Evolutionary conservation across 1,284 basidiomycete species (phyloP).

Genomic region (Melampsora larici-populina): DNA sequence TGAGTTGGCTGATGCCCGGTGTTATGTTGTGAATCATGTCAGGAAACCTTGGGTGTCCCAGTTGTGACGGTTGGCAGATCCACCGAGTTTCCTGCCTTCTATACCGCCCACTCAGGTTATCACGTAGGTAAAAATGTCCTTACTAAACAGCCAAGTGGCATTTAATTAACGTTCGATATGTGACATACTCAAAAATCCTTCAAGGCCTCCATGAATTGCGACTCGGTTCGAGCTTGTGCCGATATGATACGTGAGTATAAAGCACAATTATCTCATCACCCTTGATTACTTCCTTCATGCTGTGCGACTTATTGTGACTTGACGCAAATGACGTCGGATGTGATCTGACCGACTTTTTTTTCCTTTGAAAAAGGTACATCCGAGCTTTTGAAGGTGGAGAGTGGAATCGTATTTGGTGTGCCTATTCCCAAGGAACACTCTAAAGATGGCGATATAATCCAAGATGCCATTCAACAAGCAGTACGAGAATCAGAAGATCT

Average conservation of each 20-base stretch:
- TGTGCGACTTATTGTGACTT: background rate
- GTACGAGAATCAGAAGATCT: constrained; percentile 76
- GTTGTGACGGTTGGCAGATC: constrained; percentile 74
- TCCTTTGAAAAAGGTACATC: constrained; percentile 53
- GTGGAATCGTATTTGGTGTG: constrained; percentile 67
- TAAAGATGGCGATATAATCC: constrained; percentile 66
- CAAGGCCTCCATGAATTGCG: constrained; percentile 39
- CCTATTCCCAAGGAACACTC: constrained; percentile 82
- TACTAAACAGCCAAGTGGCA: background rate
- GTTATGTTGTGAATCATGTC: constrained; percentile 7
- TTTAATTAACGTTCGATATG: constrained; percentile 22
- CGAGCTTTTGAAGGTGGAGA: constrained; percentile 6
- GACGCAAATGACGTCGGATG: constrained; percentile 51
- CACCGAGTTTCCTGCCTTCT: constrained; percentile 91
- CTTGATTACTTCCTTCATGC: background rate
- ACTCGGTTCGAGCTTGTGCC: background rate
- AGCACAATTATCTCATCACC: background rate
- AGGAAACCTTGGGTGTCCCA: constrained; percentile 95
- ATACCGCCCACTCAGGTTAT: constrained; percentile 75
- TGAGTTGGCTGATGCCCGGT: background rate
- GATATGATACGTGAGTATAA: constrained; percentile 28
- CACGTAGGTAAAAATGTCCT: constrained; percentile 60
- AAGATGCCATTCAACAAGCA: constrained; percentile 78
- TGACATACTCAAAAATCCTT: constrained; percentile 45
- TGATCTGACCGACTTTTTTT: constrained; percentile 50